phyloP scores from a whole-genome alignment of 2,329 filamentous ascomycete species.

The Ascochyta rabiei region DNA sequence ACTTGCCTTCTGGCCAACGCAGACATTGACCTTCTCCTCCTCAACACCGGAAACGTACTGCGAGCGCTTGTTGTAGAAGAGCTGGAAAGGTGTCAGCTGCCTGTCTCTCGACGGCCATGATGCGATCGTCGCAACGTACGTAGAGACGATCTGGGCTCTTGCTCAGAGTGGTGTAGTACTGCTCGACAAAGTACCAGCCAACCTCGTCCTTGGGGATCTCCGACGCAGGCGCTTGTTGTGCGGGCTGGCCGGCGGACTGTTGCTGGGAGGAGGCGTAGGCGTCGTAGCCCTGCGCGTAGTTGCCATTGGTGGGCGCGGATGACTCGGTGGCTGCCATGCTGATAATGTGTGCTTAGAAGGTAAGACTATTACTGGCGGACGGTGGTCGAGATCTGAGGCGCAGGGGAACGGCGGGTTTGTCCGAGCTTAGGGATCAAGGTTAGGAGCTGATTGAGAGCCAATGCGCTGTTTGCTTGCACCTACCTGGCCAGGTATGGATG shows the following conservation, averaged over 20 bases:
- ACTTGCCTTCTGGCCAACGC: constrained; percentile 84
- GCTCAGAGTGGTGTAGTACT: constrained; percentile 98
- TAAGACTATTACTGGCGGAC: not conserved
- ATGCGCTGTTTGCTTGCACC: constrained; percentile 17
- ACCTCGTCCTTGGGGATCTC: constrained; percentile 85
- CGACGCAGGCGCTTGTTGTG: constrained; percentile 36
- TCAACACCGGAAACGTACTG: constrained; percentile 93
- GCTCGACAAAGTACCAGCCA: constrained; percentile 99
- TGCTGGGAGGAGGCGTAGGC: constrained; percentile 39
- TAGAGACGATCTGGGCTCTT: constrained; percentile 92
- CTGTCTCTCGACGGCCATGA: not conserved
- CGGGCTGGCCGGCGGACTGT: constrained; percentile 33
- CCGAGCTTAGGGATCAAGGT: constrained; percentile 7
- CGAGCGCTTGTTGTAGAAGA: constrained; percentile 96
- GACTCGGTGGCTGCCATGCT: constrained; percentile 46
- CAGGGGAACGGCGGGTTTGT: constrained; percentile 13
- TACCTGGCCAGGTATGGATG: constrained; percentile 21
- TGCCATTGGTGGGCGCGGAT: constrained; percentile 55
- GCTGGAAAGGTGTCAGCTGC: constrained; percentile 50
- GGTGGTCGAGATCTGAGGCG: constrained; percentile 5
- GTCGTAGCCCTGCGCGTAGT: constrained; percentile 54
- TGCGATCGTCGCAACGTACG: constrained; percentile 44
- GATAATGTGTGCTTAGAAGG: constrained; percentile 20
- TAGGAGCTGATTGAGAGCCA: constrained; percentile 10
- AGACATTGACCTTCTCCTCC: constrained; percentile 84